These are phyloP conservation scores for Ramalina peruviana DNA, from an alignment of 495 filamentous ascomycete genomes.

Conservation along the genomic window DNA sequence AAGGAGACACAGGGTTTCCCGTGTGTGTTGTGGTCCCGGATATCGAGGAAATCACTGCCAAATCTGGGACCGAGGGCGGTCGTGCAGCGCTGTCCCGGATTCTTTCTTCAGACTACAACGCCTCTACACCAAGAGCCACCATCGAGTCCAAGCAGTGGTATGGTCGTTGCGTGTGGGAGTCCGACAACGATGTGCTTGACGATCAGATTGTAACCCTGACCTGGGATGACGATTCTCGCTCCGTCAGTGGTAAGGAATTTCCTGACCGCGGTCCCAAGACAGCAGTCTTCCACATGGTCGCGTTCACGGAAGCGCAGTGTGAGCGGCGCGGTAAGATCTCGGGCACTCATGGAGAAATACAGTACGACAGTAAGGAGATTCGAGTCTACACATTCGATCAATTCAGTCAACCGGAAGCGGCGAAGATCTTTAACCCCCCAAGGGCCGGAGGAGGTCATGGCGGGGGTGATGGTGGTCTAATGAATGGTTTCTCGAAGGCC, in stretches of 20 bases:
- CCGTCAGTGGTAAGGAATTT: constrained; percentile 14
- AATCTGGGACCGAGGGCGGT: constrained; percentile 19
- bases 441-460: constrained; percentile 45
- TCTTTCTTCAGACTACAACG: constrained; percentile 57
- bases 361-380: constrained; percentile 44
- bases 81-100: constrained; percentile 19
- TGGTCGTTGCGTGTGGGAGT: constrained; percentile 86
- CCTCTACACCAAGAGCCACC: constrained; percentile 30
- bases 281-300: constrained; percentile 87
- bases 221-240: constrained; percentile 53
- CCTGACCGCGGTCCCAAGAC: constrained; percentile 55
- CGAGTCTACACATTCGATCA: constrained; percentile 28
- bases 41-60: constrained; percentile 51
- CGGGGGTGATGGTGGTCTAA: constrained; percentile 76
- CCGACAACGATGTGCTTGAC: constrained; percentile 87
- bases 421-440: constrained; percentile 2
- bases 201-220: constrained; percentile 76
- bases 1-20: constrained; percentile 61
- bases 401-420: not conserved
- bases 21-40: constrained; percentile 79
- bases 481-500: constrained; percentile 64
- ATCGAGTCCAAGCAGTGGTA: constrained; percentile 58
- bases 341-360: constrained; percentile 73
- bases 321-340: constrained; percentile 70
- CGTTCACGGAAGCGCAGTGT: constrained; percentile 76